Base-by-base conservation (phyloP, 2,329 filamentous ascomycete genomes). In the Aspergillus sp. region DNA sequence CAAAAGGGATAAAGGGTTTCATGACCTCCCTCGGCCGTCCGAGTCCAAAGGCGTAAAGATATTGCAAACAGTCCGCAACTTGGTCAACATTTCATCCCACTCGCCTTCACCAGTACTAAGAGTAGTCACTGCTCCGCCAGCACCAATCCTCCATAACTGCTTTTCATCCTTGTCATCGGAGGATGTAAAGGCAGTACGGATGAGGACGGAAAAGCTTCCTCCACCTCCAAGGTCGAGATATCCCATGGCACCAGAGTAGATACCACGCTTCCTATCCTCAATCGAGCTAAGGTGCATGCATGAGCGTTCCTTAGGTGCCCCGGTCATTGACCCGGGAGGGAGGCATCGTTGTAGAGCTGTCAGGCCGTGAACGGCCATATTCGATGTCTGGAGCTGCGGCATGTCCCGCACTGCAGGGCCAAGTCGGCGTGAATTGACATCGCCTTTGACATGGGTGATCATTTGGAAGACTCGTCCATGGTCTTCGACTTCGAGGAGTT, bases 301-400 rank as follows among this genome's bases (percentile, higher is more conserved):
- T 54, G 86, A 91, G 43, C 91, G 80, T 69, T 91, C 90, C 74
- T 97, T 97, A 0, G 91, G 93, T 0, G 91, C 91, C 5, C 93
- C 93, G 2, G 91, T 97, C 93, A 97, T 97, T 60, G 86, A 91
- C 0, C 93, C 91, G 0, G 93, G 90, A 0, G 93, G 91, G 1
- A 97, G 76, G 43, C 84, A 86, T 5, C 83, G 78, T 0, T 85
- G 81, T 0, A 97, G 79, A 3, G 91, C 85, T 50, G 91, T 85
- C 32, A 93, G 73, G 1, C 86, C 88, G 0, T 64, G 55, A 41
- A 60, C 60, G 6, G 64, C 63, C 64, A 69, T 70, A 38, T 62
- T 65, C 7, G 59, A 56, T 7, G 61, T 60, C 13, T 60, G 54
- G 3, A 60, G 38, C 41, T 65, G 62, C n/a, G 62, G 54, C 49